phyloP scores from a whole-genome alignment of 2,329 filamentous ascomycete genomes.

The Didymella lethalis region DNA sequence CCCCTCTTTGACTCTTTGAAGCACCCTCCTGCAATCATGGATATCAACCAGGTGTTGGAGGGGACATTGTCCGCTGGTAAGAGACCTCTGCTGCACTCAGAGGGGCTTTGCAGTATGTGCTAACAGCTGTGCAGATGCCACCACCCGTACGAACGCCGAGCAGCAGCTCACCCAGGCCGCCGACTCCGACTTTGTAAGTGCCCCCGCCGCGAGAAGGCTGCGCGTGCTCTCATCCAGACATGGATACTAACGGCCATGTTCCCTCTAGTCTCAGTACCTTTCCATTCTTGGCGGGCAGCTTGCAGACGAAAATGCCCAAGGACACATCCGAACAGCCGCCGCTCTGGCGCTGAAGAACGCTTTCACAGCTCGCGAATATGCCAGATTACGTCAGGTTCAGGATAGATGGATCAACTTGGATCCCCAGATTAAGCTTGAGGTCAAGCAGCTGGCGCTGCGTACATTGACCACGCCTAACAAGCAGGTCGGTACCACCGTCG shows the following conservation, averaged over 20 bases:
- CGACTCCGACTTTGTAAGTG: conserved; percentile 90
- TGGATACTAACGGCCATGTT: conserved; percentile 43
- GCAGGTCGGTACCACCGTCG: conserved; percentile 86
- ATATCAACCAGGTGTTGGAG: conserved; percentile 97
- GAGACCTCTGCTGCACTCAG: conserved; percentile 44
- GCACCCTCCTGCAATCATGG: conserved; percentile 70
- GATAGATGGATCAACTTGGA: conserved; percentile 90
- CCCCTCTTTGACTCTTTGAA: conserved; percentile 34
- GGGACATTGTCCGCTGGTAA: conserved; percentile 95
- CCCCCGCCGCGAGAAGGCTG: conserved; percentile 33
- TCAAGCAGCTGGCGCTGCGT: conserved; percentile 90
- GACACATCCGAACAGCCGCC: conserved; percentile 89
- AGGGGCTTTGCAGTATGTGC: conserved; percentile 39
- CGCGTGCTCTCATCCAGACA: conserved; percentile 24
- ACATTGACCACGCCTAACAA: conserved; percentile 81
- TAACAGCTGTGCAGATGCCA: conserved; percentile 73
- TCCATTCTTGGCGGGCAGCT: conserved; percentile 90
- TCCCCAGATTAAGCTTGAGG: conserved; percentile 79
- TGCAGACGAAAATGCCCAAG: conserved; percentile 84
- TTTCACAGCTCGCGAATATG: conserved; percentile 90
- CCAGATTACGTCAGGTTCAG: conserved; percentile 88
- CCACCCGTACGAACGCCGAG: conserved; percentile 88
- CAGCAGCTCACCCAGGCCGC: conserved; percentile 92
- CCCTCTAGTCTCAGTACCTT: conserved; percentile 77
- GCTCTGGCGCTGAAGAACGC: conserved; percentile 98